Percentiles rank a stretch among this genome's conserved stretches.
These are phyloP conservation scores for Blastobotrys capitulatus DNA, from an alignment of 1,139 yeast genomes.

Conservation along the genomic window DNA sequence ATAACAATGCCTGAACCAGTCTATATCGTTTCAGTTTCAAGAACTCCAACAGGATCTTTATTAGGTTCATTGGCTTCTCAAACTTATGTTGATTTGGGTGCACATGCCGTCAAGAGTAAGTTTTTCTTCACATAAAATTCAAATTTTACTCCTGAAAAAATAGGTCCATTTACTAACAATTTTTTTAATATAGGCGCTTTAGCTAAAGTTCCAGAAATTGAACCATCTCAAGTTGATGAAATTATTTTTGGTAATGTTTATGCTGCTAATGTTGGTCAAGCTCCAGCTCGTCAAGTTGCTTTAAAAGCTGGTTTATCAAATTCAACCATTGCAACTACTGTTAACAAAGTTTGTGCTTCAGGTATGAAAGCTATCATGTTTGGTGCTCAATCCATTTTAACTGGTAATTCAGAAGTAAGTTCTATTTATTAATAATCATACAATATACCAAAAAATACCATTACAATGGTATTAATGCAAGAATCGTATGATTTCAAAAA, in stretches of 20 bases:
- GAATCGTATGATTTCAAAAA: neutral
- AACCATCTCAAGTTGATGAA: conserved; percentile 76
- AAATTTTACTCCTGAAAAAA: too few relatives aligned
- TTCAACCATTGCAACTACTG: conserved; percentile 75
- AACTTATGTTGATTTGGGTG: conserved; percentile 78
- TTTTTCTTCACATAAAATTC: neutral
- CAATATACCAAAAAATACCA: neutral
- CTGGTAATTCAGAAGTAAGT: conserved; percentile 70
- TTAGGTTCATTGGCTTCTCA: conserved; percentile 76
- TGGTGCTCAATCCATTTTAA: conserved; percentile 84
- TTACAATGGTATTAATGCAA: neutral
- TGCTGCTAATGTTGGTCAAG: conserved; percentile 93
- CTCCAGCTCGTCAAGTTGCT: conserved; percentile 98
- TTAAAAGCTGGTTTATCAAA: conserved; percentile 80
- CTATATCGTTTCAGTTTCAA: conserved; percentile 82
- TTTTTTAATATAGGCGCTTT: conserved; percentile 50
- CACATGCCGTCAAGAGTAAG: conserved; percentile 69
- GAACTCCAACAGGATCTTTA: conserved; percentile 95
- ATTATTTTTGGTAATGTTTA: conserved; percentile 88
- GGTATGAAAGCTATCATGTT: conserved; percentile 88
- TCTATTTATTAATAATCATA: neutral
- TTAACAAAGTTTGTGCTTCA: conserved; percentile 96
- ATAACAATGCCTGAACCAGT: conserved; percentile 42
- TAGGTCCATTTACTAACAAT: neutral
- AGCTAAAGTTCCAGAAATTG: conserved; percentile 74